Evolutionary conservation across 1,139 yeast genomes (phyloP).

Genomic region (Spencermartinsiella ligniputridi): DNA sequence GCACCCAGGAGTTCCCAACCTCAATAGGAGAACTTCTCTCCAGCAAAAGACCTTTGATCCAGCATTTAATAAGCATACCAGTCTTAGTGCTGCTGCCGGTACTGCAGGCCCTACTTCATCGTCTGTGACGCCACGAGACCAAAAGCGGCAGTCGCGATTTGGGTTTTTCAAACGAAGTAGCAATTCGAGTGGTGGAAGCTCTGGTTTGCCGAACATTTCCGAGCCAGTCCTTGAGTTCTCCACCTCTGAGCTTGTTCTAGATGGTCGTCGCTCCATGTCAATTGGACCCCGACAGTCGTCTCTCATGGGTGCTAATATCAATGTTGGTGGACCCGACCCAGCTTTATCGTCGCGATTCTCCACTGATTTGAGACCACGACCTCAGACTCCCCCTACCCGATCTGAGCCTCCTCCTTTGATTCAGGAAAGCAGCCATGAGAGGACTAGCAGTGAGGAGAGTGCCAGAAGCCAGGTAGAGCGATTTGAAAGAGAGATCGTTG

Average conservation of each 20-base stretch:
- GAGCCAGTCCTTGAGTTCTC: constrained; percentile 26
- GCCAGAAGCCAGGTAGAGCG: constrained; percentile 6
- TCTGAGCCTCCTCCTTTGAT: not conserved
- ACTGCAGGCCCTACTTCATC: not conserved
- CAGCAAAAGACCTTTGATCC: not conserved
- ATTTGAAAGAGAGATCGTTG: constrained; percentile 1
- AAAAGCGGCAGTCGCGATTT: constrained; percentile 5
- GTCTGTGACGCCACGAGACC: constrained; percentile 1
- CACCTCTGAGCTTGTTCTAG: constrained; percentile 23
- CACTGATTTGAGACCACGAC: not conserved
- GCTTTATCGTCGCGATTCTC: constrained; percentile 1
- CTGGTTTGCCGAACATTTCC: constrained; percentile 18
- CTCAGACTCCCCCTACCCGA: not conserved
- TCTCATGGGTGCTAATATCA: not conserved
- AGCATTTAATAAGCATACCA: constrained; percentile 1
- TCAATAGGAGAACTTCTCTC: not conserved
- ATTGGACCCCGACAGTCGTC: constrained; percentile 4
- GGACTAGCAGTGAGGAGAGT: constrained; percentile 5
- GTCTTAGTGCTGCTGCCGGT: constrained; percentile 1
- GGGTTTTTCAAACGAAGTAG: constrained; percentile 5
- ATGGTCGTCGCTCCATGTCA: constrained; percentile 11
- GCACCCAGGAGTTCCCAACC: not conserved
- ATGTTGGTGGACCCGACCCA: constrained; percentile 2
- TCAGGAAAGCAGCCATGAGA: not conserved
- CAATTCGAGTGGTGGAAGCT: not conserved